Evolutionary conservation across 108 stramenopile species (phyloP).

Genomic region (Discostella pseudostelligera): DNA sequence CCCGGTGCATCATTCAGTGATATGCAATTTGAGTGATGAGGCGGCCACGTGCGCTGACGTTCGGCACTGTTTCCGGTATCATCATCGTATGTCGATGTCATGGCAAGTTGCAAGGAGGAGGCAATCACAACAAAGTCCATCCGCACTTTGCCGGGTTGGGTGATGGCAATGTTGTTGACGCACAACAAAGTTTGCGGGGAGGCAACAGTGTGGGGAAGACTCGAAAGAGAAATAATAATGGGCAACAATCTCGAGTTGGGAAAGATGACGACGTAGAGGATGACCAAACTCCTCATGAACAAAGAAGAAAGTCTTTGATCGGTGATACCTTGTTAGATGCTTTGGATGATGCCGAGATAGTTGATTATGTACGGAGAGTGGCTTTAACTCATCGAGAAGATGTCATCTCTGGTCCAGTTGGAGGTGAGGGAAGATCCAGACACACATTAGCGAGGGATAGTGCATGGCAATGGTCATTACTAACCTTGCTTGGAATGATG

Average conservation of each 20-base stretch:
- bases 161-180: constrained; percentile 55
- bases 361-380: constrained; percentile 10
- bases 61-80: background rate
- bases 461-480: constrained; percentile 63
- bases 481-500: constrained; percentile 57
- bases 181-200: constrained; percentile 27
- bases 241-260: constrained; percentile 4
- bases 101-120: background rate
- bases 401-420: background rate
- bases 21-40: background rate
- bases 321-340: background rate
- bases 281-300: constrained; percentile 1
- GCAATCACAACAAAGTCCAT: background rate
- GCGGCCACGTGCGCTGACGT: background rate
- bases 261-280: constrained; percentile 8
- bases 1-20: background rate
- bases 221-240: constrained; percentile 7
- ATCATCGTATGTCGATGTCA: background rate
- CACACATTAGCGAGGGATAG: constrained; percentile 21
- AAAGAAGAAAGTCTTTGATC: no score
- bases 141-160: constrained; percentile 68
- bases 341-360: background rate
- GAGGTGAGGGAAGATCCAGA: constrained; percentile 3
- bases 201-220: constrained; percentile 9
- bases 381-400: background rate